Conservation (phyloP, 805 yeast species). For the Cyberlindnera veronae region DNA sequence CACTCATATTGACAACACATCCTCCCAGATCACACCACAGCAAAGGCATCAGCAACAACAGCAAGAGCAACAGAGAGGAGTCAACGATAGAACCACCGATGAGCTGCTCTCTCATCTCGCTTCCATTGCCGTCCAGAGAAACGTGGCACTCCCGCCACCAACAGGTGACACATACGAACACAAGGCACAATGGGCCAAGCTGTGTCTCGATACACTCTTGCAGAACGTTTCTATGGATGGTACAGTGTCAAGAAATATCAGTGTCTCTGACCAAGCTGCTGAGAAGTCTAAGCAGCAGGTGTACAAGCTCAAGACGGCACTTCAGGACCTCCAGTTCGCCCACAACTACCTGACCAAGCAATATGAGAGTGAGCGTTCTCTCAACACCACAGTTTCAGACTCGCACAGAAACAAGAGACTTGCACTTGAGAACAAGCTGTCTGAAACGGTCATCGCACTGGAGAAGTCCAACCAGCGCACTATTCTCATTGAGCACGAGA, state of each 20-base stretch:
- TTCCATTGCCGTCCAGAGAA: conserved; percentile 26
- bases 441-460: conserved; percentile 36
- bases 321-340: conserved; percentile 66
- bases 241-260: neutral
- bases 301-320: conserved; percentile 47
- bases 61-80: neutral
- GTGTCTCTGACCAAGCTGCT: neutral
- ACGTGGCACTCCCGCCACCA: conserved; percentile 23
- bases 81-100: conserved; percentile 12
- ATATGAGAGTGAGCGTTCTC: conserved; percentile 61
- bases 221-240: neutral
- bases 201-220: conserved; percentile 22
- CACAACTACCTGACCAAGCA: conserved; percentile 67
- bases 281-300: conserved; percentile 16
- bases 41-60: too few species aligned
- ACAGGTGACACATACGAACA: conserved; percentile 8
- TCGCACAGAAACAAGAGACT: conserved; percentile 49
- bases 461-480: conserved; percentile 35
- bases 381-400: conserved; percentile 49
- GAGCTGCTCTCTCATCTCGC: conserved; percentile 26
- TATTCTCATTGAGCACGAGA: conserved; percentile 34
- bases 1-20: conserved; percentile 22
- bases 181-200: conserved; percentile 25
- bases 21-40: too few species aligned
- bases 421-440: conserved; percentile 48